A percentile compares a stretch with the other conserved stretches of the same genome.
These are phyloP conservation scores for Dictyostelium intermedium DNA, from an alignment of 78 protist species.

Conservation along the genomic window DNA sequence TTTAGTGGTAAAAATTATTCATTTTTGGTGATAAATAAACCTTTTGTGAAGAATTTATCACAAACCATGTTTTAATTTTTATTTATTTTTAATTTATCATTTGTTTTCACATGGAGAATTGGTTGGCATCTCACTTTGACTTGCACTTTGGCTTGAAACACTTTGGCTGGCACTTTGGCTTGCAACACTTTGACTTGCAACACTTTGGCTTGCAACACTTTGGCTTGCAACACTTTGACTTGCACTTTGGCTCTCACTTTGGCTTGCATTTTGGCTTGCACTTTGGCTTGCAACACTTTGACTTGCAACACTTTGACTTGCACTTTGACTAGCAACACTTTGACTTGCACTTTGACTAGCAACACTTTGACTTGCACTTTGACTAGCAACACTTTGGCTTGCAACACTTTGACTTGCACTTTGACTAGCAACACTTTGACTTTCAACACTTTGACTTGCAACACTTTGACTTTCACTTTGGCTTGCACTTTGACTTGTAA, in stretches of 20 bases:
- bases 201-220: not conserved
- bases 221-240: not conserved
- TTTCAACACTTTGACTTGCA: not conserved
- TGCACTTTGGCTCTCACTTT: not conserved
- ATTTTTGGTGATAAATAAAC: too few species aligned
- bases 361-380: not conserved
- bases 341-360: not conserved
- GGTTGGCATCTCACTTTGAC: not conserved
- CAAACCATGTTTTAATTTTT: too few species aligned
- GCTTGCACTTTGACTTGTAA: not conserved
- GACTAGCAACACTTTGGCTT: not conserved
- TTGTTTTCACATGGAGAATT: not conserved
- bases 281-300: not conserved
- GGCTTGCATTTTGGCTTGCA: not conserved
- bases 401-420: not conserved
- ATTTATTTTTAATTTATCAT: too few species aligned
- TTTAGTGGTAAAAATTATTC: too few species aligned
- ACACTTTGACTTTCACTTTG: not conserved
- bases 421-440: not conserved
- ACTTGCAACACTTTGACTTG: too few species aligned
- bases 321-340: not conserved
- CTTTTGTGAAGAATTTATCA: too few species aligned
- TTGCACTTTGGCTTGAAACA: not conserved
- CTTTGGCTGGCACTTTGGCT: not conserved
- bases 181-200: not conserved